Conservation (phyloP, 2,329 filamentous ascomycete genomes). For the Canariomyces notabilis region DNA sequence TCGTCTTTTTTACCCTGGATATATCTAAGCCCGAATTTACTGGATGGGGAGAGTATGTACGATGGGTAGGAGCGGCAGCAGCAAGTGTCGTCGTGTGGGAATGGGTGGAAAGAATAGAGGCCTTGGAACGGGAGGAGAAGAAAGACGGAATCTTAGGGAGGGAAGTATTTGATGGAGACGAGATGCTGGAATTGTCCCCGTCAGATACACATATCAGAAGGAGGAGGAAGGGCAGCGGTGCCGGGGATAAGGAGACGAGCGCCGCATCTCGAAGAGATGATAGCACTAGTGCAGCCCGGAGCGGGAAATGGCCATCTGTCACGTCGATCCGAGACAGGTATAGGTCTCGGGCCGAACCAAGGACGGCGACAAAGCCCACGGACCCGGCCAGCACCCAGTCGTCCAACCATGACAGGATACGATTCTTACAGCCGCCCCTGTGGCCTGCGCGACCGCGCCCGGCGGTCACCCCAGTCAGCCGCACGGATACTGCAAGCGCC, state of each 20-base stretch:
- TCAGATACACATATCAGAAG: constrained; percentile 45
- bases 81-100: constrained; percentile 98
- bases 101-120: constrained; percentile 94
- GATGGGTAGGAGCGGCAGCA: constrained; percentile 92
- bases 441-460: constrained; percentile 54
- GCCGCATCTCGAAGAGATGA: constrained; percentile 11
- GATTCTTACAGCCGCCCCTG: constrained; percentile 44
- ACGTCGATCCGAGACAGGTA: constrained; percentile 38
- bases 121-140: constrained; percentile 84
- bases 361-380: constrained; percentile 12
- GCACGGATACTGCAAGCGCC: constrained; percentile 58
- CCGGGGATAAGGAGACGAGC: constrained; percentile 26
- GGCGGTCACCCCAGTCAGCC: constrained; percentile 52
- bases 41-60: constrained; percentile 90
- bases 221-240: constrained; percentile 30
- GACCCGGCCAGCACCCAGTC: constrained; percentile 18
- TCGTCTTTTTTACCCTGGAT: constrained; percentile 90
- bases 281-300: constrained; percentile 26
- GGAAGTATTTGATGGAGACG: constrained; percentile 90
- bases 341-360: constrained; percentile 27
- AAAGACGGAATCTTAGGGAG: constrained; percentile 88
- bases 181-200: constrained; percentile 68
- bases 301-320: constrained; percentile 38
- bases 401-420: constrained; percentile 25
- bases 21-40: constrained; percentile 80